phyloP scores from a whole-genome alignment of 345 rosid genomes.

The Syzygium jambos region DNA sequence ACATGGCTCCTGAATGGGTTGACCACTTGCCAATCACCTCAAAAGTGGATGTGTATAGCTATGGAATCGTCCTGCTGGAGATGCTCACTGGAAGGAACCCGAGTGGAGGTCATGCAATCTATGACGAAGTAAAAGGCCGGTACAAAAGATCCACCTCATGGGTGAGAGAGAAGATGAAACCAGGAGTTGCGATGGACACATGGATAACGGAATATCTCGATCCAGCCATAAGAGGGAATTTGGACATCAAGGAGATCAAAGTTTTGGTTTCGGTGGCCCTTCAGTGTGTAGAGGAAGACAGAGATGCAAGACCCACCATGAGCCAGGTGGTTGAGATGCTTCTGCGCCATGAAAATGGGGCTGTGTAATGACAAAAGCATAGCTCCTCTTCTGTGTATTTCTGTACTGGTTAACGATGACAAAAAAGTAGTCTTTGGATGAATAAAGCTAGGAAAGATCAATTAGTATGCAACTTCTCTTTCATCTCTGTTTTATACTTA shows the following conservation, averaged over 20 bases:
- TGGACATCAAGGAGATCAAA: background rate
- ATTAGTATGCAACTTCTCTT: background rate
- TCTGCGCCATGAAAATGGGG: background rate
- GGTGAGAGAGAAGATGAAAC: slow-evolving; percentile 1
- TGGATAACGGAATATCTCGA: slow-evolving; percentile 9
- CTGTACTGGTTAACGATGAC: background rate
- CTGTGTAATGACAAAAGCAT: background rate
- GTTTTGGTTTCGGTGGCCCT: slow-evolving; percentile 10
- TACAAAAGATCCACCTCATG: background rate
- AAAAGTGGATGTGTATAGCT: slow-evolving; percentile 30
- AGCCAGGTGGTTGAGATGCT: slow-evolving; percentile 16
- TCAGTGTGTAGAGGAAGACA: slow-evolving; percentile 12
- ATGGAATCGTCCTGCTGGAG: slow-evolving; percentile 21
- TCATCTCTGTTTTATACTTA: background rate
- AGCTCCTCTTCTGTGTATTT: background rate
- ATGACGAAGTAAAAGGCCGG: background rate
- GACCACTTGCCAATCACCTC: slow-evolving; percentile 9
- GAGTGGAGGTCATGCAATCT: background rate
- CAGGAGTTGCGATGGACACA: background rate
- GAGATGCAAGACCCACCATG: slow-evolving; percentile 19
- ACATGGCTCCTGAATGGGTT: slow-evolving; percentile 26
- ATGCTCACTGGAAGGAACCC: slow-evolving; percentile 2
- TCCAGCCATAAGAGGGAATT: slow-evolving; percentile 1
- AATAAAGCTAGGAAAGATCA: background rate
- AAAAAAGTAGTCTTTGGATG: background rate